Percentiles rank a stretch among this genome's conserved stretches.
Conservation (phyloP, 2,329 filamentous ascomycete species). For the Herpotrichia juniperi region DNA sequence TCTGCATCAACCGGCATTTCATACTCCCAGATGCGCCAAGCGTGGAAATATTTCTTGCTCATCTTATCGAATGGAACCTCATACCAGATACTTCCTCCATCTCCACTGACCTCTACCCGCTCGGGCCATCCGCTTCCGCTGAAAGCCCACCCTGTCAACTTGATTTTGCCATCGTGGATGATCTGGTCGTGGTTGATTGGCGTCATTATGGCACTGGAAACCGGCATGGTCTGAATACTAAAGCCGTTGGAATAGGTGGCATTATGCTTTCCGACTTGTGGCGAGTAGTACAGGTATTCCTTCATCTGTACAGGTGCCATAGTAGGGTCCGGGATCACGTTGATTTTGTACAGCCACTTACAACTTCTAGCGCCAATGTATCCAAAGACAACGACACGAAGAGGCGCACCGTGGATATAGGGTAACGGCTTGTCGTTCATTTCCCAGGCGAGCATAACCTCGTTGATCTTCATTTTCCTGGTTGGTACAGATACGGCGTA, state of each 20-base stretch:
- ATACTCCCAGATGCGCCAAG: constrained; percentile 69
- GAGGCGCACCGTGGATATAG: constrained; percentile 68
- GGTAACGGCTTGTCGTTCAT: constrained; percentile 73
- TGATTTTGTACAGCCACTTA: constrained; percentile 69
- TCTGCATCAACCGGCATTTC: constrained; percentile 64
- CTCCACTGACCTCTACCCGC: constrained; percentile 66
- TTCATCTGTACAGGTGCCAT: constrained; percentile 67
- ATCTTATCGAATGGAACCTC: constrained; percentile 65
- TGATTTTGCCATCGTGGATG: constrained; percentile 65
- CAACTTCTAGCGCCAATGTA: constrained; percentile 70
- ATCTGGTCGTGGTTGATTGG: constrained; percentile 66
- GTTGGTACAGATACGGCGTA: constrained; percentile 71
- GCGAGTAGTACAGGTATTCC: constrained; percentile 68
- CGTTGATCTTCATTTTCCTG: constrained; percentile 69
- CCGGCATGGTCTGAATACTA: constrained; percentile 75
- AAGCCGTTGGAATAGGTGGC: constrained; percentile 64
- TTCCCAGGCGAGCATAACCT: constrained; percentile 72
- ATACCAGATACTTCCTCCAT: constrained; percentile 71
- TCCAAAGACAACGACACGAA: constrained; percentile 67
- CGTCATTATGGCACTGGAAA: constrained; percentile 70
- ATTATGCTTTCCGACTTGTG: constrained; percentile 73
- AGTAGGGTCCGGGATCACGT: constrained; percentile 63
- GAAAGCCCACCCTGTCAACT: constrained; percentile 56
- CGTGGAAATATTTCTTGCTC: constrained; percentile 65
- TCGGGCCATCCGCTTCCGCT: constrained; percentile 57